These are phyloP conservation scores for Candolleomyces aberdarensis DNA, from an alignment of 768 basidiomycete species.

Conservation along the genomic window DNA sequence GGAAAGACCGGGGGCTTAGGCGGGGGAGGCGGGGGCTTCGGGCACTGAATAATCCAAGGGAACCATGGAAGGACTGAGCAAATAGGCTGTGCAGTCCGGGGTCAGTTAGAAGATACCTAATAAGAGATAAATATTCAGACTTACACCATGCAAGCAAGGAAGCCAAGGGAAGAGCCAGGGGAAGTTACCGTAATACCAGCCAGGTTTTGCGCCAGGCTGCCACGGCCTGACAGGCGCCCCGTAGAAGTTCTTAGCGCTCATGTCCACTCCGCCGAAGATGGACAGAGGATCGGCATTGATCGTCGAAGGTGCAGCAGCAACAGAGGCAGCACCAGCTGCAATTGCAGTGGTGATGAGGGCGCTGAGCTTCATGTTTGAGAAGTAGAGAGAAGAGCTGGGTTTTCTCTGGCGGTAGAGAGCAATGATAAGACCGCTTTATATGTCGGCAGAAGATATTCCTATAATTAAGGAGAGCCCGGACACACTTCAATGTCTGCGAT, in stretches of 20 bases:
- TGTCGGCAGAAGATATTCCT: neutral
- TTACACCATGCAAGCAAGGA: conserved; percentile 30
- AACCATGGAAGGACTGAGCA: conserved; percentile 14
- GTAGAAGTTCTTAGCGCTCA: conserved; percentile 30
- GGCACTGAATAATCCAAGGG: conserved; percentile 30
- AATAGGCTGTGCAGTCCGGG: conserved; percentile 1
- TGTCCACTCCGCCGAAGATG: conserved; percentile 20
- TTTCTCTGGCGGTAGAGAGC: neutral
- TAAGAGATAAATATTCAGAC: conserved; percentile 21
- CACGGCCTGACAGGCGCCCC: conserved; percentile 38
- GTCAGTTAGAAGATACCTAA: conserved; percentile 20
- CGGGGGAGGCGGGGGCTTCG: conserved; percentile 18
- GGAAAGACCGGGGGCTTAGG: conserved; percentile 8
- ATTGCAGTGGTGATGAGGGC: neutral
- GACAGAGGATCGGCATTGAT: conserved; percentile 3
- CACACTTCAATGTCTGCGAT: neutral
- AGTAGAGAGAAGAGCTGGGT: neutral
- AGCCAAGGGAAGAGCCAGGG: conserved; percentile 24
- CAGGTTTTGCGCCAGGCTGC: conserved; percentile 29
- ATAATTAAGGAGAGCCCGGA: neutral
- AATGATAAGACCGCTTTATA: neutral
- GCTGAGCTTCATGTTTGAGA: neutral
- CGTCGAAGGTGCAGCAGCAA: neutral
- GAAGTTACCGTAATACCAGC: conserved; percentile 41
- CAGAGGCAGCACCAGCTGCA: neutral